A percentile compares a stretch with the other conserved stretches of the same genome.
Evolutionary conservation across 2,329 filamentous ascomycete genomes (phyloP).

Genomic region (Trichoderma harzianum): DNA sequence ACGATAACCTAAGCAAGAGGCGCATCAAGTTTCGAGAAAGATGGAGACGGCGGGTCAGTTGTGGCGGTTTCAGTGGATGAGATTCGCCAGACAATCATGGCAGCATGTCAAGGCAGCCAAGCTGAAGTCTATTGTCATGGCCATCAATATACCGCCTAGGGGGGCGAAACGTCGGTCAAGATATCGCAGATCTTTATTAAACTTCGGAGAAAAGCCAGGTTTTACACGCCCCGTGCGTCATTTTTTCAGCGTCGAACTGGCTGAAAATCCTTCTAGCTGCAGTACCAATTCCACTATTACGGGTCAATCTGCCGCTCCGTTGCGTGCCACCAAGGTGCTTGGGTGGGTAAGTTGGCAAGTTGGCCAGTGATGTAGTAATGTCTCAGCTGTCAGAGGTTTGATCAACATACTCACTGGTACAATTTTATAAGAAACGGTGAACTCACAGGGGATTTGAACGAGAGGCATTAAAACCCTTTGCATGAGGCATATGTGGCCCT

Average conservation of each 20-base stretch:
- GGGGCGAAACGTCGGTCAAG: conserved; percentile 1
- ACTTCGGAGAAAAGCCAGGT: not conserved
- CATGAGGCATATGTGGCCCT: not conserved
- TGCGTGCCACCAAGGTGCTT: not conserved
- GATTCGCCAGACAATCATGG: not conserved
- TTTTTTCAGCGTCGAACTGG: not conserved
- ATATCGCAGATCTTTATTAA: conserved; percentile 8
- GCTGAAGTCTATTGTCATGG: not conserved
- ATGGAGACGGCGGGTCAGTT: not conserved
- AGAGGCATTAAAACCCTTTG: not conserved
- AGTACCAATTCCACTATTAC: not conserved
- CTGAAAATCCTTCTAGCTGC: not conserved
- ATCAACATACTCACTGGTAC: not conserved
- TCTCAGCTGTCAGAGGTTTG: not conserved
- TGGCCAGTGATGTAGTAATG: not conserved
- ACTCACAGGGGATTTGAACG: not conserved
- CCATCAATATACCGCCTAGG: not conserved
- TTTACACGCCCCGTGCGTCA: conserved; percentile 11
- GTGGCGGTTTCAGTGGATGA: conserved; percentile 2
- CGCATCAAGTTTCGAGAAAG: not conserved
- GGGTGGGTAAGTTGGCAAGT: not conserved
- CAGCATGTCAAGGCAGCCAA: conserved; percentile 1
- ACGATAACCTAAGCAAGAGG: not conserved
- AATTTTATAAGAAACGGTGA: conserved; percentile 6
- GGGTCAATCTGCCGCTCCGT: not conserved